Base-by-base conservation (phyloP, 2,329 filamentous ascomycete species). In the Helotiales sp. region DNA sequence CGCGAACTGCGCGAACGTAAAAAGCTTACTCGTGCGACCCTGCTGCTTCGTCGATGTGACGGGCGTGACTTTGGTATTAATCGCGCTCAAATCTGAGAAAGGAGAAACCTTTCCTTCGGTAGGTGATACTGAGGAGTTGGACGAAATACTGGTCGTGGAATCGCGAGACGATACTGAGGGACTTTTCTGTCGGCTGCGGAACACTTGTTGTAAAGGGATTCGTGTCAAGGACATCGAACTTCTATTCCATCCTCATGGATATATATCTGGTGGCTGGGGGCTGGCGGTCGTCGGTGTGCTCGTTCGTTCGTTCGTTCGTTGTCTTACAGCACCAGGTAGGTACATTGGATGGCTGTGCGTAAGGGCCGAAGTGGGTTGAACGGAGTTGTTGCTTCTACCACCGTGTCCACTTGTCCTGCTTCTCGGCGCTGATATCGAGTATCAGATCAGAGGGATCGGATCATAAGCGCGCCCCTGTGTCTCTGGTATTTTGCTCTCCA, bases 201-300 rank as follows among this genome's bases (percentile, higher is more conserved):
- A 64, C 40, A 64, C 62, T 64, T 64, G 62, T 59, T 64, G 62
- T 20, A 64, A 30, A 11, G 62, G 62, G 54, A 64, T 64, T 26
- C 54, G 54, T 47, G 62, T 59, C 62, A 50, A 22, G 52, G 54
- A 64, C 62, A 64, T 64, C 59, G 59, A 52, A 45, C 37, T 45
- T 20, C 11, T 24, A 60, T 43, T 60, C 37, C 57, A 60, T 60
- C 57, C 22, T 60, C 57, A 26, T 45, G 20, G 30, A 20, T 60
- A 59, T 60, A 45, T 60, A 59, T 28, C 6, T n/a, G 30, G 30
- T 34, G 30, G 30, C 32, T 37, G n/a, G 17, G 15, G 13, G 11
- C 20, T 32, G 4, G 54, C 54, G 54, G 32, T 37, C 32, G 13
- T 57, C 30, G 6, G 32, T 10, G n/a, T 57, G 40, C n/a, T 45